Conservation (phyloP, 805 yeast genomes). For the Candida loeiensis region DNA sequence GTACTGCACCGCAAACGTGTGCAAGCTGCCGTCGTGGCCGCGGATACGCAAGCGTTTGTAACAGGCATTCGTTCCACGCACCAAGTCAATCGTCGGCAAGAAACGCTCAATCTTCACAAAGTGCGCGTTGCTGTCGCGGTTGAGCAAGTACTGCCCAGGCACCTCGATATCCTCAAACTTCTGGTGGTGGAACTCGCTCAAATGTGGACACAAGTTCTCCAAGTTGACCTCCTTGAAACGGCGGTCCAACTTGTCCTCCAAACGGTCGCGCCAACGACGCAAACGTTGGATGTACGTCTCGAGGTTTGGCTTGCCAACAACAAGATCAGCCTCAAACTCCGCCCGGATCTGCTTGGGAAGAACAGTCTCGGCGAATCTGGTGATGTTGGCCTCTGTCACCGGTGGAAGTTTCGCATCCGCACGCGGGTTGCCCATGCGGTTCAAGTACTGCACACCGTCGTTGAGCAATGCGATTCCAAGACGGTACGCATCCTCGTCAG, state of each 20-base stretch:
- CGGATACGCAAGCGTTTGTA: conserved; percentile 84
- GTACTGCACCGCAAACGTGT: conserved; percentile 92
- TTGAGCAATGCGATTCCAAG: conserved; percentile 86
- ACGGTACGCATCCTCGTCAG: conserved; percentile 95
- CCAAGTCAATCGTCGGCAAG: conserved; percentile 80
- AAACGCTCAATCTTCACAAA: conserved; percentile 92
- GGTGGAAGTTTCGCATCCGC: conserved; percentile 87
- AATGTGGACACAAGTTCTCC: conserved; percentile 89
- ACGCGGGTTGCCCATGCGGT: conserved; percentile 80
- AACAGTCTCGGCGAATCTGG: conserved; percentile 88
- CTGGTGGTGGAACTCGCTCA: conserved; percentile 96
- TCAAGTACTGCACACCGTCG: conserved; percentile 89
- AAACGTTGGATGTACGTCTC: conserved; percentile 81
- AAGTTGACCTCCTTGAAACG: conserved; percentile 74
- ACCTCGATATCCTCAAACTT: conserved; percentile 96
- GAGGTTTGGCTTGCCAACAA: conserved; percentile 79
- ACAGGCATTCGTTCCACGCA: conserved; percentile 87
- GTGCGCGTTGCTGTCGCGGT: conserved; percentile 84
- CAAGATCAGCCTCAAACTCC: conserved; percentile 89
- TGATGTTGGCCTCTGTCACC: conserved; percentile 83
- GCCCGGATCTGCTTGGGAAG: conserved; percentile 84
- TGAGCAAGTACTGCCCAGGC: conserved; percentile 92
- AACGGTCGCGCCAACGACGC: conserved; percentile 87
- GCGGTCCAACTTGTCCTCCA: conserved; percentile 88
- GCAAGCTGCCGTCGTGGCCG: conserved; percentile 90